Base-by-base conservation (phyloP, 768 basidiomycete species). In the Boletus speciosus region DNA sequence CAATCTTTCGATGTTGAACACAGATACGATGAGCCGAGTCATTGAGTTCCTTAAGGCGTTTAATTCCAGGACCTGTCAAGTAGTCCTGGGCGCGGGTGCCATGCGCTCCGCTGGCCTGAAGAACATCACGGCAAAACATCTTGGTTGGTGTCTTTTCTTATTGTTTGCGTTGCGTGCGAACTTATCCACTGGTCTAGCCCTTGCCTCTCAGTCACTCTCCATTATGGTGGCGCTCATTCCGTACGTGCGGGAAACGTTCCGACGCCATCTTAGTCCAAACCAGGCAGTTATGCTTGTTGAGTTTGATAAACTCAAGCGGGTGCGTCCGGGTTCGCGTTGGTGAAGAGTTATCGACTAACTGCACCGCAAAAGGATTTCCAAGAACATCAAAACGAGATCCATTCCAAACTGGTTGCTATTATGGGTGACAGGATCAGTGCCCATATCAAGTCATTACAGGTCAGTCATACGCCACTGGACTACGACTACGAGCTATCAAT, bases 311-410 rank as follows among this genome's bases (percentile, higher is more conserved):
- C 81, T 98, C 54, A 98, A 96, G 74, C 81, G 96, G 76, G 92
- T 93, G 61, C 60, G 88, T 74, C n/a, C 44, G 37, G 48, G 53
- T 55, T 58, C 43, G 45, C 40, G 21, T 48, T 34, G 25, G 49
- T 36, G 15, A 41, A 40, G 31, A 46, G 40, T 25, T 51, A 45
- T 49, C 38, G 23, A 38, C 48, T 54, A 40, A 63, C 21, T 21
- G 36, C 21, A 21, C 11, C 40, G 34, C 10, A 42, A 52, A 65
- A 95, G 88, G 97, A 98, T 71, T 98, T 90, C 66, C 96, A 98
- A 79, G 97, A 98, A 71, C 97, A 99, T 72, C 97, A 99, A 72
- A 91, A 96, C 66, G 97, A 98, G 76, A 98, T 99, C 50, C 96
- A 98, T 70, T 83, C 92, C 48, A 99, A 99, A 75, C 78, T 99